These are phyloP conservation scores for Cornus kousa DNA, from an alignment of 148 eudicot genomes.

Conservation along the genomic window DNA sequence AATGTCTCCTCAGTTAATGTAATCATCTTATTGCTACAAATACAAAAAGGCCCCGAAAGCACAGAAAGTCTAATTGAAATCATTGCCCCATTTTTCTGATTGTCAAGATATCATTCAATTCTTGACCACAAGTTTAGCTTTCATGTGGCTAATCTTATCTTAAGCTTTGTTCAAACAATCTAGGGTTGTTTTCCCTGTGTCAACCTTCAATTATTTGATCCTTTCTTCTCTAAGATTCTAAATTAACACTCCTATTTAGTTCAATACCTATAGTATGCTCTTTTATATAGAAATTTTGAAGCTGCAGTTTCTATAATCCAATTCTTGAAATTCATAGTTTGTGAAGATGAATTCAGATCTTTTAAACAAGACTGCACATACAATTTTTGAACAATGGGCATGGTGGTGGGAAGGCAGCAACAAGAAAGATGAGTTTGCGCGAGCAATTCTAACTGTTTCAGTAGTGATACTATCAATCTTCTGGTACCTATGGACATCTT, in stretches of 20 bases:
- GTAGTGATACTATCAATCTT: not conserved
- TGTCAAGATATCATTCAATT: not conserved
- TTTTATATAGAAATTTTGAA: no score
- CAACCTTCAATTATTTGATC: no score
- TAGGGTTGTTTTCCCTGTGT: no score
- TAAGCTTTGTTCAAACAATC: not conserved
- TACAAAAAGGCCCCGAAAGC: no score
- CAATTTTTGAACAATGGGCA: not conserved
- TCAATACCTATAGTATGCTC: no score
- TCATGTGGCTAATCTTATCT: not conserved
- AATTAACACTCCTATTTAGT: no score
- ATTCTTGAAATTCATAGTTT: no score
- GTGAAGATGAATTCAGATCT: not conserved
- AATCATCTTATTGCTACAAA: no score
- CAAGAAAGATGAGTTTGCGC: not conserved
- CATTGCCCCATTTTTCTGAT: no score
- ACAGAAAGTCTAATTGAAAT: no score
- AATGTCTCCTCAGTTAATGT: no score
- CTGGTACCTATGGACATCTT: not conserved
- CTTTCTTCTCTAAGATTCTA: not conserved
- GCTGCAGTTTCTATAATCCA: not conserved
- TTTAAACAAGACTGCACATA: not conserved
- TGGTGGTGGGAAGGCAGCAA: not conserved
- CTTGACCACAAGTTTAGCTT: not conserved
- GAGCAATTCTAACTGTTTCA: slow-evolving; percentile 5